Conservation (phyloP, 495 filamentous ascomycete genomes). For the Umbilicaria muhlenbergii region DNA sequence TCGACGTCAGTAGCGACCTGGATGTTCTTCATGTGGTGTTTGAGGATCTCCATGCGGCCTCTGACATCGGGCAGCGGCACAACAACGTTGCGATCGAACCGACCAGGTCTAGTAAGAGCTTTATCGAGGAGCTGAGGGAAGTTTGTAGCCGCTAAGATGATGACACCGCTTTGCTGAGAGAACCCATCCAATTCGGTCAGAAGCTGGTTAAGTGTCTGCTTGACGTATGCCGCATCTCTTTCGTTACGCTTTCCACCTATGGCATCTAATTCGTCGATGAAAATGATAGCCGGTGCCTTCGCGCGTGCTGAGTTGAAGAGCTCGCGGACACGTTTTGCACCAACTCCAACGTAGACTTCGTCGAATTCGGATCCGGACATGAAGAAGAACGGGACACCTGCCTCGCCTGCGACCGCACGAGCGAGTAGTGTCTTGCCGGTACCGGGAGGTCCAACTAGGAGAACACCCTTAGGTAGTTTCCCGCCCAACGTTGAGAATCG, state of each 20-base stretch:
- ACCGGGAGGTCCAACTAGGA: constrained; percentile 88
- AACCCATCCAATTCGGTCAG: constrained; percentile 98
- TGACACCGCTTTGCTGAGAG: constrained; percentile 81
- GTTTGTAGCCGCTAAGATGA: constrained; percentile 91
- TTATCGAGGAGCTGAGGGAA: constrained; percentile 91
- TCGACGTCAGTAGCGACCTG: constrained; percentile 66
- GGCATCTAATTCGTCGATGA: constrained; percentile 95
- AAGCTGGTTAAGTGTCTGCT: constrained; percentile 93
- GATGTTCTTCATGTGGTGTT: constrained; percentile 82
- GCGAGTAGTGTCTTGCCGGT: constrained; percentile 97
- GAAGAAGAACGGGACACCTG: constrained; percentile 97
- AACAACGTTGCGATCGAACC: constrained; percentile 81
- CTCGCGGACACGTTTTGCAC: constrained; percentile 92
- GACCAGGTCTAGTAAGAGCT: constrained; percentile 81
- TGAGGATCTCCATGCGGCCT: constrained; percentile 78
- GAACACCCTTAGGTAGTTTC: constrained; percentile 90
- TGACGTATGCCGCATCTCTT: constrained; percentile 86
- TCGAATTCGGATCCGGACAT: constrained; percentile 99
- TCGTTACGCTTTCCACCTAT: constrained; percentile 90
- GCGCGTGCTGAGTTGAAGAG: constrained; percentile 76
- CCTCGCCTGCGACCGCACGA: constrained; percentile 90
- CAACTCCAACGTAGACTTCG: constrained; percentile 95
- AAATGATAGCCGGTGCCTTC: constrained; percentile 91
- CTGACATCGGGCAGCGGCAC: constrained; percentile 92
- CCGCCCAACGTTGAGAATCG: constrained; percentile 84